Base-by-base conservation (phyloP, 345 rosid genomes). In the Psidium friedrichsthalianum region DNA sequence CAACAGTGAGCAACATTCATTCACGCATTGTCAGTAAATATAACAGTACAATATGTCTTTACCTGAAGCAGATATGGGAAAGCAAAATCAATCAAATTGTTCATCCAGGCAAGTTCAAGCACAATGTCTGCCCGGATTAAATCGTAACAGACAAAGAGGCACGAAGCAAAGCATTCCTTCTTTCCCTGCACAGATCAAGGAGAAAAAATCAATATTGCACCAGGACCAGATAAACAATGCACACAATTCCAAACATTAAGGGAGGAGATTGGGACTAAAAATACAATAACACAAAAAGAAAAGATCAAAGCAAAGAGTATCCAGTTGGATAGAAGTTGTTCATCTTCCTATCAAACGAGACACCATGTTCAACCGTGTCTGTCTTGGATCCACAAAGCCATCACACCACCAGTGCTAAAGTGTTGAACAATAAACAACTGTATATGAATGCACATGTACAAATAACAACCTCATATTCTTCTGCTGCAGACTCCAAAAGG, bases 71-170 rank as follows among this genome's bases (percentile, higher is more conserved):
- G 91, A 80, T 94, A 97, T 21, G 99, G 98, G 93, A 94, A 95
- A 86, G 95, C 94, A 85, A 95, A 94, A 89, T 95, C 99, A 40
- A 94, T 84, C 95, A 97, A 93, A 56, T 92, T 94, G 92, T 97
- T 93, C 87, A 93, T 93, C 99, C 98, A 95, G 32, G 98, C 96
- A 51, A 92, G 96, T 88, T 97, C 98, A 81, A 97, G 94, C 83
- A 93, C 98, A 85, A 95, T 90, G 59, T 97, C 98, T 82, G 96
- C 88, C 83, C 98, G 93, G 83, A 97, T 88, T 85, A 96, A 91
- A 85, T 96, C 99, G 44, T 97, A 94, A 88, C 98, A 97, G 47
- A 97, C 99, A 90, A 96, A 97, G 78, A 97, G 95, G 91, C 98
- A 97, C 22, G 98, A 88, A 15, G 98, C 98, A 84, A 97, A 97